Conservation (phyloP, 768 basidiomycete genomes). For the Suillus clintonianus region DNA sequence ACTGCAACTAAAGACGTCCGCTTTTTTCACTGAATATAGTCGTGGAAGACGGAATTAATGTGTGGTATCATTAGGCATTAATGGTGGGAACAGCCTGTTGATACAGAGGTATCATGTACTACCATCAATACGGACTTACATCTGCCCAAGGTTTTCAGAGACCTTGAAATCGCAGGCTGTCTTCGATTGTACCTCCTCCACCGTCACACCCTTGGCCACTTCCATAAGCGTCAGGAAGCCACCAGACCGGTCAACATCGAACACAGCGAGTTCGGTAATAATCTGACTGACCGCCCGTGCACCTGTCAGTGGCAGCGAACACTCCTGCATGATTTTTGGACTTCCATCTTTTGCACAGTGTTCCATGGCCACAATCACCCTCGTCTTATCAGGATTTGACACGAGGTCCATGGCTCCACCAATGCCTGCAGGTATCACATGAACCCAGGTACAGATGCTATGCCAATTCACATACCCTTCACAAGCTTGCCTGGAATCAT, state of each 20-base stretch:
- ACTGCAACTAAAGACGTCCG: not conserved
- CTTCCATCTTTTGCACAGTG: conserved; percentile 83
- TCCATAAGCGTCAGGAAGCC: conserved; percentile 76
- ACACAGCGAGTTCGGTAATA: conserved; percentile 87
- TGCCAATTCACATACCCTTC: conserved; percentile 46
- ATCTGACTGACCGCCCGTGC: conserved; percentile 83
- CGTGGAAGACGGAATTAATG: not conserved
- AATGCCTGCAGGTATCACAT: conserved; percentile 53
- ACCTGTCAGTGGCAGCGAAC: conserved; percentile 80
- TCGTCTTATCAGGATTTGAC: conserved; percentile 89
- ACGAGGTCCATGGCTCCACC: conserved; percentile 93
- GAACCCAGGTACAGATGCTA: not conserved
- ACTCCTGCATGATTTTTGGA: conserved; percentile 78
- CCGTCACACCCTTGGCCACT: conserved; percentile 71
- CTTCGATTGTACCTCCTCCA: conserved; percentile 82
- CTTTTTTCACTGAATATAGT: not conserved
- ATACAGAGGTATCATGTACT: not conserved
- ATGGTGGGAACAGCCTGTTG: not conserved
- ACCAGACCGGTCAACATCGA: conserved; percentile 71
- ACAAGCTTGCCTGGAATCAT: conserved; percentile 93
- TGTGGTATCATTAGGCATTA: not conserved
- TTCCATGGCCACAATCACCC: conserved; percentile 83
- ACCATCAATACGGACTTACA: conserved; percentile 32
- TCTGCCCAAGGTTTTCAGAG: conserved; percentile 48
- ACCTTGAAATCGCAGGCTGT: conserved; percentile 79